A percentile compares a stretch with the other conserved stretches of the same genome.
These are phyloP conservation scores for Urochloa ruziziensis DNA, from an alignment of 176 grass and related monocot species.

Conservation along the genomic window DNA sequence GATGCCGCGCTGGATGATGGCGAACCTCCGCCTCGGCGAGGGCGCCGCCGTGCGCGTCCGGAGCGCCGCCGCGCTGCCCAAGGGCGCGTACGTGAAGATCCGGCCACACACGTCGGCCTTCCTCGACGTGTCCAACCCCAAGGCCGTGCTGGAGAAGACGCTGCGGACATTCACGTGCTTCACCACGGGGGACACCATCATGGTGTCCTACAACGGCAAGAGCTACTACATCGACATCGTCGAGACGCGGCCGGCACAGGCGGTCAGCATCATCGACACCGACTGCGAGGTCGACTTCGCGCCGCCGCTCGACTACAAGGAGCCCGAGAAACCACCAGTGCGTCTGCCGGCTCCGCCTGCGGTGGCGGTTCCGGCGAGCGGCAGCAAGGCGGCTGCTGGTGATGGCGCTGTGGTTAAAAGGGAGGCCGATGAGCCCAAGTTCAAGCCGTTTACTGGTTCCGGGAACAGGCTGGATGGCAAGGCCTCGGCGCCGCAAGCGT, in stretches of 20 bases:
- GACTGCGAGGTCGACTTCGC: neutral
- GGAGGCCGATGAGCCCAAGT: constrained; percentile 38
- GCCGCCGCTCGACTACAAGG: neutral
- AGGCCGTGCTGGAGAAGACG: neutral
- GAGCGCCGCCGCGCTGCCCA: neutral
- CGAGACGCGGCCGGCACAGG: neutral
- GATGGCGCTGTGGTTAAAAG: neutral
- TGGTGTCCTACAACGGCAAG: neutral
- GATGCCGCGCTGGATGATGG: neutral
- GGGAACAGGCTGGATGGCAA: constrained; percentile 63
- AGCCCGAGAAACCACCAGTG: neutral
- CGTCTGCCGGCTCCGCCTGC: too few species aligned
- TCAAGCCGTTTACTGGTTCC: constrained; percentile 60
- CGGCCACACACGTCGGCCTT: neutral
- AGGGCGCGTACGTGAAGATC: neutral
- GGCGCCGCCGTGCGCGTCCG: neutral
- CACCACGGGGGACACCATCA: neutral
- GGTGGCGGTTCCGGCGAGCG: too few species aligned
- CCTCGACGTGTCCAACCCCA: neutral
- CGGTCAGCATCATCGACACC: neutral
- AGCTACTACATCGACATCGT: neutral
- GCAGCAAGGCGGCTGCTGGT: constrained; percentile 22
- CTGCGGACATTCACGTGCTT: neutral
- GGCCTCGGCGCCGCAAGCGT: constrained; percentile 27
- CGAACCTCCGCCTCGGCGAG: neutral